A percentile compares a stretch with the other conserved stretches of the same genome.
These are phyloP conservation scores for Trifolium repens DNA, from an alignment of 306 rosid genomes.

Conservation along the genomic window DNA sequence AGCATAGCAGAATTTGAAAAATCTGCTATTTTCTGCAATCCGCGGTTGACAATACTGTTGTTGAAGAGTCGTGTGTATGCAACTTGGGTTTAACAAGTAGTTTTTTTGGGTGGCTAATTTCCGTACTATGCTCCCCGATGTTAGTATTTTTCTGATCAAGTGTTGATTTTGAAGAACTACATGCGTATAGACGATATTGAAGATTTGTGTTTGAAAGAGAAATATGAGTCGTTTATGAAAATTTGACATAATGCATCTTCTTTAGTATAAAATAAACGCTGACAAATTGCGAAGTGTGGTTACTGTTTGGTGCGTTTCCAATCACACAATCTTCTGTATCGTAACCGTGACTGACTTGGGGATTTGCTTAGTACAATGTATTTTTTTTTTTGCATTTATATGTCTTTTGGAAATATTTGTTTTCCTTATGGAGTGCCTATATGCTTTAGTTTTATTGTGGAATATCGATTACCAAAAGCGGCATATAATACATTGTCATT, in stretches of 20 bases:
- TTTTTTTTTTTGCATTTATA: background rate
- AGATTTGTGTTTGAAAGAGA: background rate
- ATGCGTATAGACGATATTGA: background rate
- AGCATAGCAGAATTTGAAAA: too few species aligned
- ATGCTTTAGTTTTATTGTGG: background rate
- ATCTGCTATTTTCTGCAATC: too few species aligned
- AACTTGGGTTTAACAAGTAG: background rate
- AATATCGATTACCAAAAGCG: background rate
- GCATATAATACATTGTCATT: background rate
- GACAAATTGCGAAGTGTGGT: conserved; percentile 4
- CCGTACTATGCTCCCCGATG: background rate
- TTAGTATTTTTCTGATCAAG: background rate
- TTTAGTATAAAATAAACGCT: background rate
- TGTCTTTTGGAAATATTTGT: conserved; percentile 14
- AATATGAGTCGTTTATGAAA: background rate
- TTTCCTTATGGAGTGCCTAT: background rate
- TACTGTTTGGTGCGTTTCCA: background rate
- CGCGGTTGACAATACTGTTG: too few species aligned
- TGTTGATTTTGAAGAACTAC: conserved; percentile 1
- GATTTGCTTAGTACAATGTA: background rate
- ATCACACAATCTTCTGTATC: background rate
- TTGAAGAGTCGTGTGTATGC: background rate
- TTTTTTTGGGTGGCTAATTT: background rate
- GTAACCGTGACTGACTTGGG: background rate
- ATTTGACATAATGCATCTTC: conserved; percentile 7